Evolutionary conservation across 2,329 filamentous ascomycete genomes (phyloP).

Genomic region (Penicillium sp.): DNA sequence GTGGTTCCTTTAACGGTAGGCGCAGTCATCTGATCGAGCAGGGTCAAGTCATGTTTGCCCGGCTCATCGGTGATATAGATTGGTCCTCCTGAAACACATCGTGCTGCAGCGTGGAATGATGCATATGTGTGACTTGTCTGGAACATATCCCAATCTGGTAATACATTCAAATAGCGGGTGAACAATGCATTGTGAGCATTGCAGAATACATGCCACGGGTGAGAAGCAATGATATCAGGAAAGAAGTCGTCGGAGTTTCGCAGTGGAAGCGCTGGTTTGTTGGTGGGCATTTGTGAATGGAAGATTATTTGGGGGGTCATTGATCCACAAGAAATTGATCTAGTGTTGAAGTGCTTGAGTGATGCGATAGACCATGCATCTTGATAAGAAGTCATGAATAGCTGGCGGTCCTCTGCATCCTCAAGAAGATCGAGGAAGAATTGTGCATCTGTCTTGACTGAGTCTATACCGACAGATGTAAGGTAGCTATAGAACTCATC

Average conservation of each 20-base stretch:
- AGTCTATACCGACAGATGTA: constrained; percentile 69
- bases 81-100: constrained; percentile 85
- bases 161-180: constrained; percentile 76
- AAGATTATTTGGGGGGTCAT: constrained; percentile 84
- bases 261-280: constrained; percentile 68
- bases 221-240: constrained; percentile 73
- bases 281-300: constrained; percentile 74
- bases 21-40: constrained; percentile 81
- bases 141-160: constrained; percentile 83
- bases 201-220: constrained; percentile 92
- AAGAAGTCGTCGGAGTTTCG: constrained; percentile 92
- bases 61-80: constrained; percentile 93
- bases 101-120: constrained; percentile 82
- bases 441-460: constrained; percentile 90
- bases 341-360: constrained; percentile 72
- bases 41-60: constrained; percentile 69
- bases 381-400: constrained; percentile 72
- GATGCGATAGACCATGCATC: constrained; percentile 81
- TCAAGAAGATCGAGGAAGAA: constrained; percentile 79
- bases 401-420: constrained; percentile 65
- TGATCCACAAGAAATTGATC: constrained; percentile 91
- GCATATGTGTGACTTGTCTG: constrained; percentile 68
- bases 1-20: constrained; percentile 69
- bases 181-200: constrained; percentile 88
- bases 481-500: constrained; percentile 90